phyloP scores from a whole-genome alignment of 148 eudicot genomes.

The Cornus suecica region DNA sequence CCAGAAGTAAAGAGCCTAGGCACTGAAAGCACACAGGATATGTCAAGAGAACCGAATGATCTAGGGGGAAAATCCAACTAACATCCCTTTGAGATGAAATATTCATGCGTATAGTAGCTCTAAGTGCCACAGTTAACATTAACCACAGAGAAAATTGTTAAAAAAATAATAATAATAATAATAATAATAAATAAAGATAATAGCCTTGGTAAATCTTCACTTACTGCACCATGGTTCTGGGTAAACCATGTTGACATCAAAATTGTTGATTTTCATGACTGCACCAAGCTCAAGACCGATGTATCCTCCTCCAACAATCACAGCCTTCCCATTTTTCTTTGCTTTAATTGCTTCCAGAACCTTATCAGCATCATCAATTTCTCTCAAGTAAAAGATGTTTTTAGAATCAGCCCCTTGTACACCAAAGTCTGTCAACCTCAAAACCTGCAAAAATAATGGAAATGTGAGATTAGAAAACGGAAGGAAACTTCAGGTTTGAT shows the following conservation, averaged over 20 bases:
- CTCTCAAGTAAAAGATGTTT: constrained; percentile 87
- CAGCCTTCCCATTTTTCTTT: constrained; percentile 80
- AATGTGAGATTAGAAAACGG: neutral
- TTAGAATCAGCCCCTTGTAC: constrained; percentile 94
- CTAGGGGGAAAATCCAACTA: neutral
- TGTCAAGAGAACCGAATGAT: constrained; percentile 2
- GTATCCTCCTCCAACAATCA: constrained; percentile 97
- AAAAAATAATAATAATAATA: no score
- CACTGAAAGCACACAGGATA: constrained; percentile 55
- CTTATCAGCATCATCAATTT: constrained; percentile 88
- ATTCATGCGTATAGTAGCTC: neutral
- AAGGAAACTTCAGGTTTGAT: neutral
- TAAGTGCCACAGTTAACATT: neutral
- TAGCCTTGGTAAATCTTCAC: constrained; percentile 22
- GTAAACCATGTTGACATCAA: constrained; percentile 92
- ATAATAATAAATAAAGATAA: no score
- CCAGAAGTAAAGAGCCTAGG: constrained; percentile 92
- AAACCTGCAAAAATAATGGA: constrained; percentile 47
- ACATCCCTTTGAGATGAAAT: no score
- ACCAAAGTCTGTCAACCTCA: constrained; percentile 82
- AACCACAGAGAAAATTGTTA: neutral
- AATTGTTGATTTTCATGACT: constrained; percentile 61
- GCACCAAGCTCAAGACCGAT: constrained; percentile 99
- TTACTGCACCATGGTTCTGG: constrained; percentile 99
- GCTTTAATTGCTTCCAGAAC: constrained; percentile 80